A percentile compares a stretch with the other conserved stretches of the same genome.
Conservation (phyloP, 2,329 filamentous ascomycete species). For the Dactylonectria macrodidyma region DNA sequence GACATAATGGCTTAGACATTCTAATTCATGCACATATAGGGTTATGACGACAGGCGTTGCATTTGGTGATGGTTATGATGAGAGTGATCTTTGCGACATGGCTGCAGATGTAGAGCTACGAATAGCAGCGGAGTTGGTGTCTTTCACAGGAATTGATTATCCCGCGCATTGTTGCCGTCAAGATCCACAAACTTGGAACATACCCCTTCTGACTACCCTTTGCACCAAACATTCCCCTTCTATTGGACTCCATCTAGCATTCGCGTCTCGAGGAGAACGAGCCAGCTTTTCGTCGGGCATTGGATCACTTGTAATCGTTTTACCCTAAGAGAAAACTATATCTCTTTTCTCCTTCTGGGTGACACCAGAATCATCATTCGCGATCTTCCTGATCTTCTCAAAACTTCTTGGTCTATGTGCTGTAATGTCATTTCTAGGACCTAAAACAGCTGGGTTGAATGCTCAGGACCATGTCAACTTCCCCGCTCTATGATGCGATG, state of each 20-base stretch:
- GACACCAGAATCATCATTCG: too few species aligned
- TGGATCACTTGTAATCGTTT: neutral
- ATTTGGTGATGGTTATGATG: conserved; percentile 18
- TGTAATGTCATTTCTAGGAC: too few species aligned
- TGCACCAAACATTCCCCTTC: neutral
- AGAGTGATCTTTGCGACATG: conserved; percentile 22
- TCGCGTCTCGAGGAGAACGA: too few species aligned
- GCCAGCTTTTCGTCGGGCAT: too few species aligned
- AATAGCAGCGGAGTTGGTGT: conserved; percentile 11
- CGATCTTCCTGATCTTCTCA: too few species aligned
- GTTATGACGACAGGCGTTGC: conserved; percentile 41
- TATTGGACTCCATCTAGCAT: neutral
- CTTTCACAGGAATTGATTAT: conserved; percentile 7
- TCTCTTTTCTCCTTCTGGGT: neutral
- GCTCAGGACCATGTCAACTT: too few species aligned
- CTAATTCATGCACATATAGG: conserved; percentile 44
- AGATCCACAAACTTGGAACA: neutral
- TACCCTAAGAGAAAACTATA: neutral
- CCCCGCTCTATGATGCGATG: too few species aligned
- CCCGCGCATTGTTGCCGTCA: neutral
- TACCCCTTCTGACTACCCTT: neutral
- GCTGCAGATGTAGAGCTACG: conserved; percentile 30
- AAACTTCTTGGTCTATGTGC: too few species aligned
- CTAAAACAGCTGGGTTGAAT: too few species aligned
- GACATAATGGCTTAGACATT: conserved; percentile 38